Evolutionary conservation across 192 early-diverging fungal species (phyloP).

Genomic region (Coemansia sp.): DNA sequence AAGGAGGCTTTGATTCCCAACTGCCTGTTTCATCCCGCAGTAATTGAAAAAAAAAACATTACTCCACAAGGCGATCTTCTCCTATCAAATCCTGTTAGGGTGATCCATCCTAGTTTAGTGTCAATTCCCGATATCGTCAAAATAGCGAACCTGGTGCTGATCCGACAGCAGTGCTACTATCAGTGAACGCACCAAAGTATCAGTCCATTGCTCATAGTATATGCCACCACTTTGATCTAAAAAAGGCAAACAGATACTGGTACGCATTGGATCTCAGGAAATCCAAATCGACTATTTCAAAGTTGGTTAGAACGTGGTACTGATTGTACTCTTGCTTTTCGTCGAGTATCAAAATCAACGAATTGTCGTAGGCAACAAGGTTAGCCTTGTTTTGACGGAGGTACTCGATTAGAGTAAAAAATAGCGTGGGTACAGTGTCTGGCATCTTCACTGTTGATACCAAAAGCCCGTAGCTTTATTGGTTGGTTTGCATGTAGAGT

Average conservation of each 20-base stretch:
- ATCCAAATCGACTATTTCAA: constrained; percentile 80
- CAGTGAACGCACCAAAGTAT: constrained; percentile 68
- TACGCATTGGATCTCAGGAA: constrained; percentile 68
- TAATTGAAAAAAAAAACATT: background rate
- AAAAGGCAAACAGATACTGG: constrained; percentile 64
- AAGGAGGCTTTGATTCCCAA: background rate
- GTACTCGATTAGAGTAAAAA: constrained; percentile 21
- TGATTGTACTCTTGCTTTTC: constrained; percentile 58
- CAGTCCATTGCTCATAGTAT: constrained; percentile 82
- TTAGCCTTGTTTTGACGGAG: constrained; percentile 22
- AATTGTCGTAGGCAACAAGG: constrained; percentile 25
- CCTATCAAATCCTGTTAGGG: background rate
- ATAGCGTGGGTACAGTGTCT: constrained; percentile 42
- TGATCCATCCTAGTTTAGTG: background rate
- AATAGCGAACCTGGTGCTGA: constrained; percentile 65
- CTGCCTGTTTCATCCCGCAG: background rate
- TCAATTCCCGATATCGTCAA: constrained; percentile 72
- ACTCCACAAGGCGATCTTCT: background rate
- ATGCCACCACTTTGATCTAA: constrained; percentile 82
- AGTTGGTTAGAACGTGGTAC: constrained; percentile 85
- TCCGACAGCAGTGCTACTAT: constrained; percentile 62
- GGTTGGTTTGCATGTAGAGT: constrained; percentile 34
- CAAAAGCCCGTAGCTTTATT: constrained; percentile 33
- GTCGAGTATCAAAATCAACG: constrained; percentile 32
- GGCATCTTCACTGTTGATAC: constrained; percentile 28